Conservation (phyloP, 495 filamentous ascomycete genomes). For the Penicillium salamii region DNA sequence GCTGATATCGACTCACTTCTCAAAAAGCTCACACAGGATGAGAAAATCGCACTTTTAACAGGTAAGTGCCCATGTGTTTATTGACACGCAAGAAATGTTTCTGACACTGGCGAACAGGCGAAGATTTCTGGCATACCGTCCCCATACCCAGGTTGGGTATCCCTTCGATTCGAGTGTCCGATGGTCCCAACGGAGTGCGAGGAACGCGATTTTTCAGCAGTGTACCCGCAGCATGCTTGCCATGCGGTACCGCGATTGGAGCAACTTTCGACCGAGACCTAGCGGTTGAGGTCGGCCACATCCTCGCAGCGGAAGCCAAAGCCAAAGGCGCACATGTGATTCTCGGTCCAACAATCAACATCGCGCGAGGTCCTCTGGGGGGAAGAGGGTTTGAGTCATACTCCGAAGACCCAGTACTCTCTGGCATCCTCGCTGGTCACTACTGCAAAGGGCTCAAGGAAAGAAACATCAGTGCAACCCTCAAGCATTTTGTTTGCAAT, state of each 20-base stretch:
- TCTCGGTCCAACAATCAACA: constrained; percentile 71
- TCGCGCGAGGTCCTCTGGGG: constrained; percentile 66
- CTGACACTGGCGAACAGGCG: neutral
- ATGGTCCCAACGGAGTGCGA: constrained; percentile 71
- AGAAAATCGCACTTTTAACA: constrained; percentile 38
- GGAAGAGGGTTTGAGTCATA: constrained; percentile 72
- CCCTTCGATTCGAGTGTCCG: constrained; percentile 60
- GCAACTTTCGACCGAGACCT: constrained; percentile 62
- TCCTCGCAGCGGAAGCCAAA: constrained; percentile 58
- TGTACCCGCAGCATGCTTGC: constrained; percentile 57
- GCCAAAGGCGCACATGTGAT: constrained; percentile 64
- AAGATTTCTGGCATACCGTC: constrained; percentile 58
- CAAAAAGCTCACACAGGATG: constrained; percentile 48
- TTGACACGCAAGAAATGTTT: neutral
- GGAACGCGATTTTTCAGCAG: constrained; percentile 64
- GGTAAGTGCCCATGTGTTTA: neutral
- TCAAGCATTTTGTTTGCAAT: constrained; percentile 74
- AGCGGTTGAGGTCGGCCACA: constrained; percentile 48
- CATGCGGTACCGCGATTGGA: constrained; percentile 60
- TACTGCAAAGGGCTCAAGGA: constrained; percentile 62
- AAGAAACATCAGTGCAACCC: constrained; percentile 58
- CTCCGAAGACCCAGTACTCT: constrained; percentile 67
- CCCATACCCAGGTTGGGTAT: constrained; percentile 61
- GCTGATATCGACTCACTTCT: constrained; percentile 25
- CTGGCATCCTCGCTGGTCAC: constrained; percentile 58